Percentiles rank a stretch among this genome's conserved stretches.
Evolutionary conservation across 352 stramenopile genomes (phyloP).

Genomic region (Pythium angustatum): DNA sequence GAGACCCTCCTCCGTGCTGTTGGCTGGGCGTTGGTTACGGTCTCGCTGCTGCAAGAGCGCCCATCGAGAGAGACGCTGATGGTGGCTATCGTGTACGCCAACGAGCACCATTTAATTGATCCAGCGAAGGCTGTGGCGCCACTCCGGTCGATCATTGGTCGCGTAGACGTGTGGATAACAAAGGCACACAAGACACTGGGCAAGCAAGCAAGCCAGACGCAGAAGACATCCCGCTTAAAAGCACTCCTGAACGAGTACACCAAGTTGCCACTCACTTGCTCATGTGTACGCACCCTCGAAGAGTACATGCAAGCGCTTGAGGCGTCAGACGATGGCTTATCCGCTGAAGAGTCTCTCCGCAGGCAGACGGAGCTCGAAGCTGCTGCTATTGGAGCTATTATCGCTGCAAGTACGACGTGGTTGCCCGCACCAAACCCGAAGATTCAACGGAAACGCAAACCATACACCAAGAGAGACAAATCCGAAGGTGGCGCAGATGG

Average conservation of each 20-base stretch:
- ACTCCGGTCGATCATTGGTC: conserved; percentile 69
- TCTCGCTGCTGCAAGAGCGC: conserved; percentile 73
- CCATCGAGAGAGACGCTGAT: conserved; percentile 65
- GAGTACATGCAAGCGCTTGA: conserved; percentile 27
- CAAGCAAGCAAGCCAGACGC: conserved; percentile 58
- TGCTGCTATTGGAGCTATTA: conserved; percentile 32
- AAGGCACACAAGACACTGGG: conserved; percentile 76
- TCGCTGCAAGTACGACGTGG: conserved; percentile 23
- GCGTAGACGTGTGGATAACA: conserved; percentile 81
- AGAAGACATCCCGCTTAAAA: conserved; percentile 66
- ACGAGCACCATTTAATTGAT: conserved; percentile 64
- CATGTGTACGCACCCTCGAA: conserved; percentile 39
- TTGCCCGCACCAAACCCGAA: conserved; percentile 35
- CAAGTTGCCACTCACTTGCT: conserved; percentile 80
- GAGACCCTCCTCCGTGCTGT: conserved; percentile 64
- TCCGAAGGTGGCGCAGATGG: conserved; percentile 8
- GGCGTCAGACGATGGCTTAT: conserved; percentile 31
- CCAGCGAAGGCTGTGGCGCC: conserved; percentile 54
- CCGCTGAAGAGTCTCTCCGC: conserved; percentile 38
- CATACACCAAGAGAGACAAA: conserved; percentile 68
- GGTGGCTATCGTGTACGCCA: conserved; percentile 62
- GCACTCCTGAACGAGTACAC: conserved; percentile 86
- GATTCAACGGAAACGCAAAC: conserved; percentile 64
- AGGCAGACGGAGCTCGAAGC: conserved; percentile 33
- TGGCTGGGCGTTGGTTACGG: conserved; percentile 73